phyloP scores from a whole-genome alignment of 2,329 filamentous ascomycete species.

The Emergomyces africanus region DNA sequence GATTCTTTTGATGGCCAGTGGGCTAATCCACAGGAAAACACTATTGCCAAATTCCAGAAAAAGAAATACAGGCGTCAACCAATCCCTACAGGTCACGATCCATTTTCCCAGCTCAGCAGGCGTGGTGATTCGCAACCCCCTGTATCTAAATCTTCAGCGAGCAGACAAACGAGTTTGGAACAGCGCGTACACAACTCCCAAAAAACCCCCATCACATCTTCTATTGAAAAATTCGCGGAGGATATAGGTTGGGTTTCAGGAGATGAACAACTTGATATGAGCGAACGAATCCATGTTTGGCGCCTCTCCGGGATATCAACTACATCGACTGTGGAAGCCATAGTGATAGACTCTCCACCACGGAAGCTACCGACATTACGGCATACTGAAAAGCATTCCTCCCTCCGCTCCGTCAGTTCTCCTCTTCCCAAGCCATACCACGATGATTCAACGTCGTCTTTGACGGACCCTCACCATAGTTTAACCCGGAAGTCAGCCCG shows the following conservation, averaged over 20 bases:
- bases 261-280: conserved; percentile 17
- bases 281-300: conserved; percentile 19
- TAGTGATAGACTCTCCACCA: conserved; percentile 40
- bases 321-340: conserved; percentile 43
- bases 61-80: conserved; percentile 3
- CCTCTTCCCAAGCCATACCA: conserved; percentile 33
- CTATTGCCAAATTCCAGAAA: conserved; percentile 5
- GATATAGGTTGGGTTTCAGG: conserved; percentile 38
- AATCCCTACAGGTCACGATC: neutral
- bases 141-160: neutral
- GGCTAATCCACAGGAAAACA: conserved; percentile 26
- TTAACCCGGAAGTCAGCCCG: conserved; percentile 39
- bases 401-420: conserved; percentile 30
- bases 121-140: neutral
- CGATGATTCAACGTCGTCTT: conserved; percentile 31
- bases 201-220: conserved; percentile 17
- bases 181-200: conserved; percentile 21
- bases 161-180: conserved; percentile 20
- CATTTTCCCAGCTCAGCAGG: neutral
- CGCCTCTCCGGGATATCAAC: conserved; percentile 40
- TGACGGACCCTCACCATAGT: conserved; percentile 32
- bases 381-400: conserved; percentile 42
- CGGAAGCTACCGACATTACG: conserved; percentile 36
- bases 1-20: conserved; percentile 48
- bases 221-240: conserved; percentile 37